Evolutionary conservation across 2,329 filamentous ascomycete species (phyloP).

Genomic region (Colletotrichum camelliae): DNA sequence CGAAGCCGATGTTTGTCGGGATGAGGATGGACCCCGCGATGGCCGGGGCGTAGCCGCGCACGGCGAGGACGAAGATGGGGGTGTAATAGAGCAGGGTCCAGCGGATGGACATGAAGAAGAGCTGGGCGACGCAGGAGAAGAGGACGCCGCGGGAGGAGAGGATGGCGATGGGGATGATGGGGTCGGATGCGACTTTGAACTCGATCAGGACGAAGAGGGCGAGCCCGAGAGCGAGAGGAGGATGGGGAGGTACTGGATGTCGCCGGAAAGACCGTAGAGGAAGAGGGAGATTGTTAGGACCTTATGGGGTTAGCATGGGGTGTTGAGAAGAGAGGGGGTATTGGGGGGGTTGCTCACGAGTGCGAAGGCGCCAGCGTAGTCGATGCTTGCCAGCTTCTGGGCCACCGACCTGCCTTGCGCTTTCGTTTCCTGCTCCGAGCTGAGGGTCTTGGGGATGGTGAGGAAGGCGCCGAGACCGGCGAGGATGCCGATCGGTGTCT

Average conservation of each 20-base stretch:
- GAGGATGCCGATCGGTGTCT: constrained; percentile 68
- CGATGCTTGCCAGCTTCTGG: constrained; percentile 68
- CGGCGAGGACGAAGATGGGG: constrained; percentile 79
- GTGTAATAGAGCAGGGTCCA: constrained; percentile 84
- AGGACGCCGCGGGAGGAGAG: constrained; percentile 74
- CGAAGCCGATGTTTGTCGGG: constrained; percentile 83
- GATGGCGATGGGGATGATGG: constrained; percentile 76
- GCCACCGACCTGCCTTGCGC: constrained; percentile 46
- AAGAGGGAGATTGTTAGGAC: constrained; percentile 71
- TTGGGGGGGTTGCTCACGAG: constrained; percentile 48
- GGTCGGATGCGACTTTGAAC: constrained; percentile 65
- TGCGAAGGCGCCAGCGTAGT: constrained; percentile 75
- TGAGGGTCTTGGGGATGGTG: constrained; percentile 61
- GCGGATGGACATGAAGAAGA: constrained; percentile 80
- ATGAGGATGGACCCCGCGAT: constrained; percentile 78
- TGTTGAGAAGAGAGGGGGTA: constrained; percentile 5
- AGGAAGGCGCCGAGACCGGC: constrained; percentile 68
- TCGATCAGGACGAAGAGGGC: constrained; percentile 68
- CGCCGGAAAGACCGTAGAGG: constrained; percentile 72
- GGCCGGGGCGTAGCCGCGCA: constrained; percentile 72
- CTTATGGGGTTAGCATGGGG: constrained; percentile 39
- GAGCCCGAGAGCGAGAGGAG: constrained; percentile 58
- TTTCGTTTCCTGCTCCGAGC: constrained; percentile 38
- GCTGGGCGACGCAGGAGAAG: constrained; percentile 74
- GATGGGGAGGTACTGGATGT: constrained; percentile 65